phyloP scores from a whole-genome alignment of 1,139 yeast genomes.

The Protomyces inouyei region DNA sequence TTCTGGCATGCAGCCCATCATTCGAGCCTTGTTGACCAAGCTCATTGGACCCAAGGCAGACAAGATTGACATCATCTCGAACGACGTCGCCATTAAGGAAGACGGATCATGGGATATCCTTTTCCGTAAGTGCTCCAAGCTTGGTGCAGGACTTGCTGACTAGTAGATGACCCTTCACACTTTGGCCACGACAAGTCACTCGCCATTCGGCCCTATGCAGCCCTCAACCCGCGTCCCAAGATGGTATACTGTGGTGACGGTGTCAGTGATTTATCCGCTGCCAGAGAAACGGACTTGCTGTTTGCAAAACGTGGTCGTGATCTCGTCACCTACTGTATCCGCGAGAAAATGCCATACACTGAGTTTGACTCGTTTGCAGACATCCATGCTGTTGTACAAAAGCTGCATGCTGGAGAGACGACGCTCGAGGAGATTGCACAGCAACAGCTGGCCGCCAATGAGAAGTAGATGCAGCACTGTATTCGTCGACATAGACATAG shows the following conservation, averaged over 20 bases:
- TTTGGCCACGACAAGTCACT: conserved; percentile 94
- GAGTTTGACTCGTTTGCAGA: conserved; percentile 74
- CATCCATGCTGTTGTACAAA: conserved; percentile 53
- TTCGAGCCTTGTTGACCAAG: conserved; percentile 64
- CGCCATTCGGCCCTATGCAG: conserved; percentile 61
- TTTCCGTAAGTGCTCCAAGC: conserved; percentile 42
- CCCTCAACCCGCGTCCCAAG: conserved; percentile 42
- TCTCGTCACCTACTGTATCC: conserved; percentile 72
- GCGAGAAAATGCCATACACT: conserved; percentile 76
- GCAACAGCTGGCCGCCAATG: conserved; percentile 33
- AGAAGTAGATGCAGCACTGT: background rate
- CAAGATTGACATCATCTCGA: conserved; percentile 75
- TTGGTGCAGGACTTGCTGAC: background rate
- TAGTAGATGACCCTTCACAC: conserved; percentile 59
- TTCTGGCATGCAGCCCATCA: conserved; percentile 90
- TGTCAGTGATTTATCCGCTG: conserved; percentile 90
- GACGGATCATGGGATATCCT: conserved; percentile 73
- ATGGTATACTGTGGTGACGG: conserved; percentile 96
- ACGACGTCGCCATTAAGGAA: conserved; percentile 59
- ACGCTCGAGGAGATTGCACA: conserved; percentile 45
- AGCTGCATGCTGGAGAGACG: conserved; percentile 41
- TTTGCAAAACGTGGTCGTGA: conserved; percentile 94
- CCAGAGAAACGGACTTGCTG: conserved; percentile 84
- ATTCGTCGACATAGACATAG: background rate
- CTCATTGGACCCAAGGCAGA: conserved; percentile 69